phyloP scores from a whole-genome alignment of 768 basidiomycete genomes.

The Boletus subparvulus region DNA sequence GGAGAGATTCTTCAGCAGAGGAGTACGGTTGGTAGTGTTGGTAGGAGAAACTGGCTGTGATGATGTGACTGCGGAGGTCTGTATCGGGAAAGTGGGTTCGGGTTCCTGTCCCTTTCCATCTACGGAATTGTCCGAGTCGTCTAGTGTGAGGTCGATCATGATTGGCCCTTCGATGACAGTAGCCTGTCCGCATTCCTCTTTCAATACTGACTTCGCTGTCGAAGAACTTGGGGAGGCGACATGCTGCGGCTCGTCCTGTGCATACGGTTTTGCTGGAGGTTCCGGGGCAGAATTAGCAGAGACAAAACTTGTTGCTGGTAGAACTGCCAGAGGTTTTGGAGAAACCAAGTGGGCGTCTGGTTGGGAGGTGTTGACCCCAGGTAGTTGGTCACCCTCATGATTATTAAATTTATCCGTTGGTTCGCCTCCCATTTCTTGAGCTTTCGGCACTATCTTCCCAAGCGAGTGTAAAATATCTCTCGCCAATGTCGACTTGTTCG shows the following conservation, averaged over 20 bases:
- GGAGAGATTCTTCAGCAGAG: conserved; percentile 21
- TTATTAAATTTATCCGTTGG: not conserved
- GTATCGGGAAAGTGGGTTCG: conserved; percentile 10
- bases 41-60: conserved; percentile 7
- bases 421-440: conserved; percentile 9
- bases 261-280: not conserved
- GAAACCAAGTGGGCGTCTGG: not conserved
- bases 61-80: conserved; percentile 1
- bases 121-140: conserved; percentile 23
- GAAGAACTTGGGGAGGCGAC: not conserved
- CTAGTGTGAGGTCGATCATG: conserved; percentile 29
- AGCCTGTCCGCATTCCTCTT: conserved; percentile 1
- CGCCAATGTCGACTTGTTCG: conserved; percentile 52
- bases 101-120: conserved; percentile 9
- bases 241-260: not conserved
- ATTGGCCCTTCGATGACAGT: conserved; percentile 15
- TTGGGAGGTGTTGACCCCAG: not conserved
- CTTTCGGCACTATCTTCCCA: conserved; percentile 24
- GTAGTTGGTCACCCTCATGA: not conserved
- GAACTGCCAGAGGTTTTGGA: not conserved
- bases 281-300: not conserved
- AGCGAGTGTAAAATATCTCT: conserved; percentile 57
- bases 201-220: not conserved
- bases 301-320: not conserved
- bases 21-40: conserved; percentile 17